Base-by-base conservation (phyloP, 345 rosid genomes). In the Pseudoturritis turrita region DNA sequence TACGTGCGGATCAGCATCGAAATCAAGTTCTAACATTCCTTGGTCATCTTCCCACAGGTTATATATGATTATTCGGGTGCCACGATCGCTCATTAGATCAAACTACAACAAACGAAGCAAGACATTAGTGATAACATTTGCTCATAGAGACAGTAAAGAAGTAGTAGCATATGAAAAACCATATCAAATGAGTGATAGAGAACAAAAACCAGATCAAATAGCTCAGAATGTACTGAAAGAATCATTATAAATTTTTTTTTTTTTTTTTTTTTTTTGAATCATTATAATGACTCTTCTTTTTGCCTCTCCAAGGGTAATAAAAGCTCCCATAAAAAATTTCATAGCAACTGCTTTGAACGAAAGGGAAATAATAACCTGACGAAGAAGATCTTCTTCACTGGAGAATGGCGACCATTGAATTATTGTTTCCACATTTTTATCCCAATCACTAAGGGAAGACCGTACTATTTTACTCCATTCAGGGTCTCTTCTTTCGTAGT, bases 11-110 rank as follows among this genome's bases (percentile, higher is more conserved):
- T 94, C 92, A 33, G 88, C 45, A 66, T 87, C 88, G 77, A 91
- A 94, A 80, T 91, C 98, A 58, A 94, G 97, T 68, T 94, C 98
- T 57, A 75, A 73, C 44, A 83, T 70, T 71, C 97, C 96, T 81
- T 87, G 80, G 56, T 94, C 98, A 83, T 94, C 90, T 79, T 91
- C 97, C 98, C 98, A 94, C 47, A 94, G 85, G 70, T 94, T 89
- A 82, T 94, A 94, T 66, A 94, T 88, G 43, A 91, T 78, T 76
- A 94, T 81, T 15, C 87, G 85, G 40, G 98, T 94, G 56, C 98
- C 98, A 51, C 79, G 89, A 62, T 84, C 90, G 41, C 81, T 81
- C 90, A 91, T 88, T 69, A 77, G 63, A 78, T 79, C 78, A 70
- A 94, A 91, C 98, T 94, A 72, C 72, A 83, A 70, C 53, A 53